Conservation (phyloP, 495 filamentous ascomycete genomes). For the Tuber umbilicatum region DNA sequence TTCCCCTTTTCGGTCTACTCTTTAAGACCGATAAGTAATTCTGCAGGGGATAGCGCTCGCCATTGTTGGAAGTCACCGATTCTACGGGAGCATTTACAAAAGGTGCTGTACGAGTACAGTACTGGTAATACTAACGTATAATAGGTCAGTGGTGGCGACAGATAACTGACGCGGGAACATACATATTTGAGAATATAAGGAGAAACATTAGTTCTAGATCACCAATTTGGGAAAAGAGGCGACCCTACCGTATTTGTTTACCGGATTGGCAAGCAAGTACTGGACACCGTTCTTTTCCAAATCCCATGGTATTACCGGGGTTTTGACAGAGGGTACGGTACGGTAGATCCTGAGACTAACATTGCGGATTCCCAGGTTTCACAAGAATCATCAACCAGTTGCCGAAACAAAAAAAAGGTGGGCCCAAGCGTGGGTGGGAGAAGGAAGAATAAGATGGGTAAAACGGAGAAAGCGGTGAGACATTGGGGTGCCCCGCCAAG, state of each 20-base stretch:
- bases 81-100: background rate
- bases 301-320: background rate
- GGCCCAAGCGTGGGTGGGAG: background rate
- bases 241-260: background rate
- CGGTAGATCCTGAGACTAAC: background rate
- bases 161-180: background rate
- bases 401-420: background rate
- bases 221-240: background rate
- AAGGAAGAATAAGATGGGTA: background rate
- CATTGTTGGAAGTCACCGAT: background rate
- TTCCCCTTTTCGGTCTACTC: background rate
- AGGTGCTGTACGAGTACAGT: background rate
- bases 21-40: background rate
- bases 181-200: background rate
- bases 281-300: background rate
- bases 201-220: background rate
- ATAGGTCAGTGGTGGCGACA: background rate
- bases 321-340: background rate
- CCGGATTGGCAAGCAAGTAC: background rate
- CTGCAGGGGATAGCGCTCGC: background rate
- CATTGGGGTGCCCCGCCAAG: background rate
- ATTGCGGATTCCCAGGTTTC: background rate
- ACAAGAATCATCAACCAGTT: background rate
- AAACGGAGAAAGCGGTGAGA: background rate
- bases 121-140: background rate